phyloP scores from a whole-genome alignment of 352 stramenopile genomes.

The Blastocystis sp. region DNA sequence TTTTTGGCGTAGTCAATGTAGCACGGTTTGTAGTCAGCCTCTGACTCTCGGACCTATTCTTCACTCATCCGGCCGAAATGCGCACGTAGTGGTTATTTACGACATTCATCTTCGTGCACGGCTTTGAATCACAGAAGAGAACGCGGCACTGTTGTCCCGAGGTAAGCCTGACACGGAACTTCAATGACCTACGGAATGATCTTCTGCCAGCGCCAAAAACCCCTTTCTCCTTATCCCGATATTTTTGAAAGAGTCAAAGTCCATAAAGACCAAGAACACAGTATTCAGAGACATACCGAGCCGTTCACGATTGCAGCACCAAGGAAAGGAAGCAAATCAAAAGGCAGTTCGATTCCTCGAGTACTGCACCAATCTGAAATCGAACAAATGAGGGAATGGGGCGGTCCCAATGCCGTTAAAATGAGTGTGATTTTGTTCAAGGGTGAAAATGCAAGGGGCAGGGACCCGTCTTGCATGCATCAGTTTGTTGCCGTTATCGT shows the following conservation, averaged over 20 bases:
- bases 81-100: constrained; percentile 13
- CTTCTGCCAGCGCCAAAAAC: neutral
- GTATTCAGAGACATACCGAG: constrained; percentile 56
- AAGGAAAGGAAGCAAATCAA: neutral
- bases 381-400: too few relatives aligned
- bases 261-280: constrained; percentile 58
- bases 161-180: constrained; percentile 9
- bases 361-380: too few relatives aligned
- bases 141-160: neutral
- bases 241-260: constrained; percentile 64
- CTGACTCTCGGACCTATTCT: constrained; percentile 33
- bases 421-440: too few relatives aligned
- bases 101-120: constrained; percentile 19
- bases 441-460: too few relatives aligned
- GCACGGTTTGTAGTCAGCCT: constrained; percentile 40
- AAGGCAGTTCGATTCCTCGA: too few relatives aligned
- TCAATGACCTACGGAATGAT: constrained; percentile 5
- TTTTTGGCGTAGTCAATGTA: constrained; percentile 23
- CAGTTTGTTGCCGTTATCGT: too few relatives aligned
- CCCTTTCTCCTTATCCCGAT: constrained; percentile 26
- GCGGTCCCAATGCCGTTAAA: too few relatives aligned
- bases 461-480: too few relatives aligned
- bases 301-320: neutral
- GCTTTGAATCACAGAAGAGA: constrained; percentile 55
- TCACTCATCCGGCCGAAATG: neutral